Conservation (phyloP, 2,329 filamentous ascomycete species). For the Dendrostoma leiphaemia region DNA sequence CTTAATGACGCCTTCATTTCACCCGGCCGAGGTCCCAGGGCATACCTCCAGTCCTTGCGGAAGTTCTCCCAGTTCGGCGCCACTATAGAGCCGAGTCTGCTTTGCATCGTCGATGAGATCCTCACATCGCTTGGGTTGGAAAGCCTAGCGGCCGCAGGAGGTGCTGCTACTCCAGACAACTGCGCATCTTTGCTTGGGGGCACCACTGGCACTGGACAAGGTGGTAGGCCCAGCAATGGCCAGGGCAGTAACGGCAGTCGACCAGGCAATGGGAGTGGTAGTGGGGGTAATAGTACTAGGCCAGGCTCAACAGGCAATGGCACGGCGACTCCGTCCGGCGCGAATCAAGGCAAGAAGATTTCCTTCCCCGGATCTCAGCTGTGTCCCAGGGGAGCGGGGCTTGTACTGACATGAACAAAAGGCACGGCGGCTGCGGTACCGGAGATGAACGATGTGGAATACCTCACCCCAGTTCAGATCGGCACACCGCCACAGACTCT, state of each 20-base stretch:
- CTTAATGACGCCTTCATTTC: constrained; percentile 35
- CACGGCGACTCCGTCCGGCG: not conserved
- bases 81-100: constrained; percentile 32
- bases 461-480: constrained; percentile 58
- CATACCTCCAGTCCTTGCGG: constrained; percentile 26
- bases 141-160: not conserved
- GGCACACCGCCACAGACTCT: constrained; percentile 52
- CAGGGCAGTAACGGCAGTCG: not conserved
- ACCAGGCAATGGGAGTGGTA: not conserved
- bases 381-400: too few species aligned
- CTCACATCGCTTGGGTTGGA: constrained; percentile 31
- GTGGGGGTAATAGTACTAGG: not conserved
- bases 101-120: constrained; percentile 31
- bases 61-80: constrained; percentile 39
- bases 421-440: constrained; percentile 42
- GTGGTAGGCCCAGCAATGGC: not conserved
- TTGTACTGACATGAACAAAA: constrained; percentile 24
- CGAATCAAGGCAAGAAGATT: not conserved
- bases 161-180: not conserved
- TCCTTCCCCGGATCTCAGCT: too few species aligned
- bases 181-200: not conserved
- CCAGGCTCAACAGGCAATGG: not conserved
- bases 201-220: not conserved
- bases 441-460: constrained; percentile 46
- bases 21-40: constrained; percentile 34